Percentiles rank a stretch among this genome's conserved stretches.
Conservation (phyloP, 129 eudicot species). For the Ambrosia artemisiifolia region DNA sequence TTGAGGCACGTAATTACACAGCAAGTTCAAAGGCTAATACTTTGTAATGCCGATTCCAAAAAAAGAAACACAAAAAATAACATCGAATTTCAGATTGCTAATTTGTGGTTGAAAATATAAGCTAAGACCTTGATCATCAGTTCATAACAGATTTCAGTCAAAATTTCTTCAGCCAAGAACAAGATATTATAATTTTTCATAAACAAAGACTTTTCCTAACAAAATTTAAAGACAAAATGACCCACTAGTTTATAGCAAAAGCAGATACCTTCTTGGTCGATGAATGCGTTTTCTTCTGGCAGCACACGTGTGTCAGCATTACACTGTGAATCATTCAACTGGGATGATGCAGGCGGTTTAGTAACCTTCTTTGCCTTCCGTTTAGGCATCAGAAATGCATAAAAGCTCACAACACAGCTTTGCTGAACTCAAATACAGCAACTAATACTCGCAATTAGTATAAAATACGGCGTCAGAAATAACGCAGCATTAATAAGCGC, state of each 20-base stretch:
- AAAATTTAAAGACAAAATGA: neutral
- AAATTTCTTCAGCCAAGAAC: neutral
- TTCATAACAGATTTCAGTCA: neutral
- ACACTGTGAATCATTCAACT: conserved; percentile 15
- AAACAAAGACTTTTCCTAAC: neutral
- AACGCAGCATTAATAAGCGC: neutral
- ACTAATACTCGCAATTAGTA: neutral
- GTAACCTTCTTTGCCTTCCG: conserved; percentile 34
- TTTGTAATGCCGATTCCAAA: too few species aligned
- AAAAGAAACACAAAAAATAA: too few species aligned
- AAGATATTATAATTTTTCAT: neutral
- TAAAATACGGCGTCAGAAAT: neutral
- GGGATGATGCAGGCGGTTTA: conserved; percentile 31
- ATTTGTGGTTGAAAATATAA: neutral
- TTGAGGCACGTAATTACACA: neutral
- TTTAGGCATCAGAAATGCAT: conserved; percentile 40
- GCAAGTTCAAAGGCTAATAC: too few species aligned
- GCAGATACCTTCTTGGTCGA: conserved; percentile 47
- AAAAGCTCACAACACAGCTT: conserved; percentile 21
- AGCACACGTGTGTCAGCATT: conserved; percentile 23
- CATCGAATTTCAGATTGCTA: too few species aligned
- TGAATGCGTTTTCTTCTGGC: conserved; percentile 28
- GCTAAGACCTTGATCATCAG: neutral
- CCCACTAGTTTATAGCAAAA: neutral
- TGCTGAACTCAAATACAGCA: neutral